Conservation (phyloP, 768 basidiomycete species). For the Boletales sp. region DNA sequence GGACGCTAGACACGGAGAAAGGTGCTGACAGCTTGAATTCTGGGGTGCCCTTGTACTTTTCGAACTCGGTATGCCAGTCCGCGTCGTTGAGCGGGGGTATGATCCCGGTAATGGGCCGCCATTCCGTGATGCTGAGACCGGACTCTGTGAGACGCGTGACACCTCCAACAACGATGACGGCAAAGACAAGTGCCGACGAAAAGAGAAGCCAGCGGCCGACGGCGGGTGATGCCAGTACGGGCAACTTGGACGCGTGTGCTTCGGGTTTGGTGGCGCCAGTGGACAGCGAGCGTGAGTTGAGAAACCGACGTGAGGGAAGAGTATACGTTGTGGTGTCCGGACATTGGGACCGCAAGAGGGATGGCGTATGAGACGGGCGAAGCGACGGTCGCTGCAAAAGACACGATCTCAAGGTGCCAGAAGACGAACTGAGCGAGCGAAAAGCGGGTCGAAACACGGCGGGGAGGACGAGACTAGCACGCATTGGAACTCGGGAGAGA, state of each 20-base stretch:
- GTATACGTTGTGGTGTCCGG: not conserved
- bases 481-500: conserved; percentile 12
- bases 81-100: conserved; percentile 73
- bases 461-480: conserved; percentile 9
- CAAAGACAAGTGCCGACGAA: conserved; percentile 84
- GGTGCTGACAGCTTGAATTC: conserved; percentile 88
- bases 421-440: conserved; percentile 1
- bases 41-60: conserved; percentile 91
- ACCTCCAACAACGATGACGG: conserved; percentile 93
- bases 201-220: conserved; percentile 84
- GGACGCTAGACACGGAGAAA: not conserved
- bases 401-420: conserved; percentile 8
- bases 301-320: conserved; percentile 9
- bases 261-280: conserved; percentile 23
- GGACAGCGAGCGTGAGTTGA: conserved; percentile 40
- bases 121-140: conserved; percentile 97
- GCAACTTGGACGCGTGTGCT: conserved; percentile 34
- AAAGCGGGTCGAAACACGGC: conserved; percentile 15
- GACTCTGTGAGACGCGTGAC: conserved; percentile 97
- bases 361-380: conserved; percentile 3
- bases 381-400: not conserved
- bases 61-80: conserved; percentile 86
- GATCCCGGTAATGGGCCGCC: conserved; percentile 88
- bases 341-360: conserved; percentile 3
- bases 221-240: conserved; percentile 59